These are phyloP conservation scores for Entoloma clypeatum DNA, from an alignment of 1,284 basidiomycete species.

Conservation along the genomic window DNA sequence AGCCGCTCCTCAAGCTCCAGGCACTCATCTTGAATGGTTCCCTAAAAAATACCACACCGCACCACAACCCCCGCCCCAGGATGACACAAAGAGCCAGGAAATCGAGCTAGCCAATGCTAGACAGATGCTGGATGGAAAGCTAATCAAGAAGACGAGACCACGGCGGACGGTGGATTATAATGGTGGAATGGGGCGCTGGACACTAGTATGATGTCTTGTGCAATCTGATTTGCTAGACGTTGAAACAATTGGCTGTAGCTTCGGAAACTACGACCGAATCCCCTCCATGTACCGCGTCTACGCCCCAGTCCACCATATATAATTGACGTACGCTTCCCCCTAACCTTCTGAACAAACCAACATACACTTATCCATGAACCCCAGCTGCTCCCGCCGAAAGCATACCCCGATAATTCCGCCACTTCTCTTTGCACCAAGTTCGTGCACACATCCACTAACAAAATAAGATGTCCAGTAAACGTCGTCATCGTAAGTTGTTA, in stretches of 20 bases:
- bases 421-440: conserved; percentile 95
- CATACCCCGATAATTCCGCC: conserved; percentile 84
- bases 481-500: conserved; percentile 74
- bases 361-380: conserved; percentile 17
- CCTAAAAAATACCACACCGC: conserved; percentile 45
- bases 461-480: conserved; percentile 95
- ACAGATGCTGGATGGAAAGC: conserved; percentile 67
- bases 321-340: conserved; percentile 61
- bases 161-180: conserved; percentile 93
- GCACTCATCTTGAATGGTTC: conserved; percentile 48
- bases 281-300: conserved; percentile 71
- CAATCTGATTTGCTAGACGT: conserved; percentile 1
- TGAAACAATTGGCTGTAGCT: conserved; percentile 39
- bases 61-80: conserved; percentile 71
- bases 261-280: conserved; percentile 71
- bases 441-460: conserved; percentile 97
- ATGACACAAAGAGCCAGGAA: conserved; percentile 70
- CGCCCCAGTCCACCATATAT: conserved; percentile 81
- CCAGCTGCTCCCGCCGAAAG: conserved; percentile 88
- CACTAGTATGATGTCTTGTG: conserved; percentile 54
- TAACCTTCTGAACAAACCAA: conserved; percentile 19
- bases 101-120: conserved; percentile 72
- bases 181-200: conserved; percentile 82
- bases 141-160: conserved; percentile 87
- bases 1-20: conserved; percentile 30